Base-by-base conservation (phyloP, 129 eudicot species). In the Silybum marianum region DNA sequence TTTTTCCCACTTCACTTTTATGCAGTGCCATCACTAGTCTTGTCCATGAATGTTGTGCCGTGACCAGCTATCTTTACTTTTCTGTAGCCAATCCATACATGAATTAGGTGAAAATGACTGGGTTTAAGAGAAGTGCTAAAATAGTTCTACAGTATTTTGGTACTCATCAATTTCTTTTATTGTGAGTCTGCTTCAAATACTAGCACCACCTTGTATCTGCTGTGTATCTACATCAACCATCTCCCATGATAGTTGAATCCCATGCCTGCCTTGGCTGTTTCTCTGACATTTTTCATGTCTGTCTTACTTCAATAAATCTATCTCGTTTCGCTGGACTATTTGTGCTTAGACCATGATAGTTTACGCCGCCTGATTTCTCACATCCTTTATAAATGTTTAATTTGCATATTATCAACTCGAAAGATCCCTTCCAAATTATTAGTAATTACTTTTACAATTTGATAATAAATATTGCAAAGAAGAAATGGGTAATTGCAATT, bases 271-370 rank as follows among this genome's bases (percentile, higher is more conserved):
- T 54, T 54, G 65, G 65, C 65, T 54, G 65, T 54, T 54, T 54
- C 65, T 18, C 65, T 54, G 22, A 54, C 65, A 63, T 22, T 63
- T 63, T 63, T 63, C 13, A 63, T 19, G 26, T 63, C 25, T 63
- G 14, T 22, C 12, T 63, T 63, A 7, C 25, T 63, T 63, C 28
- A 63, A 63, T 13, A 63, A 63, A 7, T 63, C 69, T 63, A 19
- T 63, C 28, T 19, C 3, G 28, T 22, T 63, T 63, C 69, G 21
- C 4, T 22, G 28, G 26, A 63, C 14, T 9, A 63, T 28, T 63
- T 63, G 28, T 63, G 28, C 69, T 63, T 63, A 19, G 69, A 63
- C 12, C 69, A 63, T 63, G 69, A 63, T 63, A 63, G 69, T 63
- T 60, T 63, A 63, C 13, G 28, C 14, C 13, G 26, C 26, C 28